Conservation (phyloP, 352 stramenopile genomes). For the Phytophthora foliorum region DNA sequence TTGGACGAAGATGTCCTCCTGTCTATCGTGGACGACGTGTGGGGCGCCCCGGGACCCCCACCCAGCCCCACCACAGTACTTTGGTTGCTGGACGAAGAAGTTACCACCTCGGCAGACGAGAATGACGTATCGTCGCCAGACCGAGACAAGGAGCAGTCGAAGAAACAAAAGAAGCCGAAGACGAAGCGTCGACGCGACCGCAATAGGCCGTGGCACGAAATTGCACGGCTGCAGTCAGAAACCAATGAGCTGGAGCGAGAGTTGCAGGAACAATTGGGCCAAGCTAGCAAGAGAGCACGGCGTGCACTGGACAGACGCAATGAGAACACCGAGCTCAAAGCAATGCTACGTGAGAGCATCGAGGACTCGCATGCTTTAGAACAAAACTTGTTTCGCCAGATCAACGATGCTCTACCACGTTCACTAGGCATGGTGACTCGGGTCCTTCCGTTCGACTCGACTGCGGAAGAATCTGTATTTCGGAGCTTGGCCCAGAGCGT, state of each 20-base stretch:
- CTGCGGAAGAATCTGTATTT: neutral
- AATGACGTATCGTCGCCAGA: neutral
- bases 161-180: neutral
- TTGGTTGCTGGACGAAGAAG: neutral
- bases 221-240: constrained; percentile 10
- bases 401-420: constrained; percentile 1
- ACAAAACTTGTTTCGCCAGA: constrained; percentile 1
- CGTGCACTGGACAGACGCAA: neutral
- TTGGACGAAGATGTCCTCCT: neutral
- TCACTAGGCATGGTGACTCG: neutral
- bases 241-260: constrained; percentile 7
- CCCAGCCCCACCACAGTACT: neutral
- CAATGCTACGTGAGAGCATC: constrained; percentile 1
- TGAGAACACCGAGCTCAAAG: constrained; percentile 4
- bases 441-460: neutral
- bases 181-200: constrained; percentile 12
- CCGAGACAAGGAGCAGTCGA: neutral
- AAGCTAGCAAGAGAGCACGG: neutral
- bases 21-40: neutral
- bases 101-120: neutral
- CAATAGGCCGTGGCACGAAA: constrained; percentile 16
- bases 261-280: neutral
- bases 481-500: neutral
- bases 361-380: neutral
- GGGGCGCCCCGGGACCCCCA: too few species aligned